A percentile compares a stretch with the other conserved stretches of the same genome.
Conservation (phyloP, 2,329 filamentous ascomycete genomes). For the Xylariaceae sp. region DNA sequence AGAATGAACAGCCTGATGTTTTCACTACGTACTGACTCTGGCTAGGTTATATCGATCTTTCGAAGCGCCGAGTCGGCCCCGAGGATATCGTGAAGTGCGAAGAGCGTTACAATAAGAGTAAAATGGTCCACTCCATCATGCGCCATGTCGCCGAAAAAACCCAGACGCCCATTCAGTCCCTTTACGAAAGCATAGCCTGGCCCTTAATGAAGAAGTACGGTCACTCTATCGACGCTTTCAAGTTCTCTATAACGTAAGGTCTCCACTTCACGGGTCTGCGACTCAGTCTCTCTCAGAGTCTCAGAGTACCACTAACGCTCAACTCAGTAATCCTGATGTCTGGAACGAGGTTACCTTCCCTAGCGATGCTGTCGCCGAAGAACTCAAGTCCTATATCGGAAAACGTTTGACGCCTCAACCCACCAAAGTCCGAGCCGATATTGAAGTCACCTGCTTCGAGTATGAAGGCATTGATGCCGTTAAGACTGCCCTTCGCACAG, state of each 20-base stretch:
- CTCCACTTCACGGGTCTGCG: slow-evolving; percentile 12
- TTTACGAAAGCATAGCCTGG: slow-evolving; percentile 95
- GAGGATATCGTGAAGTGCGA: slow-evolving; percentile 99
- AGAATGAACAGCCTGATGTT: slow-evolving; percentile 9
- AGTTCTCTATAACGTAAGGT: slow-evolving; percentile 90
- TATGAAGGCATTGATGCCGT: slow-evolving; percentile 99
- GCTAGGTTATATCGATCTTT: slow-evolving; percentile 93
- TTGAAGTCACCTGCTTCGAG: slow-evolving; percentile 90
- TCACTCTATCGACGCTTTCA: slow-evolving; percentile 95
- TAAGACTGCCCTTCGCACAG: slow-evolving; percentile 84
- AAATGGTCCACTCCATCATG: slow-evolving; percentile 99
- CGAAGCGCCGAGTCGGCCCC: slow-evolving; percentile 93
- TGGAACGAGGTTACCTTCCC: slow-evolving; percentile 93
- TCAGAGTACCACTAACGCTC: neutral
- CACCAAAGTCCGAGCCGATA: slow-evolving; percentile 97
- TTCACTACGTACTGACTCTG: slow-evolving; percentile 20
- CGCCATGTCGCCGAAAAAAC: slow-evolving; percentile 98
- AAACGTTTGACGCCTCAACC: slow-evolving; percentile 96
- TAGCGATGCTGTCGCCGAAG: slow-evolving; percentile 75
- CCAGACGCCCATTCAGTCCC: slow-evolving; percentile 81
- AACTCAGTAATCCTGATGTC: slow-evolving; percentile 75
- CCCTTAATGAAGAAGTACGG: slow-evolving; percentile 97
- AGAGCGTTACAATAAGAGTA: slow-evolving; percentile 99
- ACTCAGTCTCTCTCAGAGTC: neutral
- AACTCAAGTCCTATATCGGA: slow-evolving; percentile 90